Percentiles rank a stretch among this genome's conserved stretches.
Conservation (phyloP, 202 grass and related monocot species). For the Panicum virgatum region DNA sequence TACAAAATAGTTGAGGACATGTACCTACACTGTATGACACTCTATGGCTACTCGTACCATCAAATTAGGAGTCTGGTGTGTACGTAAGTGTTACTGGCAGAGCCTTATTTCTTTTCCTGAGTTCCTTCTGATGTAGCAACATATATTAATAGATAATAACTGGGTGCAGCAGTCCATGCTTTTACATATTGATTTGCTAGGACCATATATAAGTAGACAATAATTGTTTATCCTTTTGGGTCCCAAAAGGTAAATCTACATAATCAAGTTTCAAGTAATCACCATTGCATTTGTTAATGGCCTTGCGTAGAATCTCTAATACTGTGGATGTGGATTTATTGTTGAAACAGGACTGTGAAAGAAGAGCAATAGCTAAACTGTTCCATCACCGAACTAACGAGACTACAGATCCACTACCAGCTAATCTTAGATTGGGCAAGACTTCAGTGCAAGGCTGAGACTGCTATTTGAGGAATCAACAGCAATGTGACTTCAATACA, state of each 20-base stretch:
- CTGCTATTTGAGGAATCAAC: conserved; percentile 9
- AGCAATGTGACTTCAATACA: neutral
- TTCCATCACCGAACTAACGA: conserved; percentile 69
- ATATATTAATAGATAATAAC: conserved; percentile 17
- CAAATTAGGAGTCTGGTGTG: neutral
- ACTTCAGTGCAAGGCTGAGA: conserved; percentile 21
- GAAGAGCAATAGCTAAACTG: conserved; percentile 80
- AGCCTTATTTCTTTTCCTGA: conserved; percentile 21
- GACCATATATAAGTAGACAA: neutral
- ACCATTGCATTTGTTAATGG: neutral
- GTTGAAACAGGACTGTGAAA: conserved; percentile 73
- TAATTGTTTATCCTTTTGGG: neutral
- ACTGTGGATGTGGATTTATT: conserved; percentile 32
- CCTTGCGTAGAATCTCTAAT: conserved; percentile 21
- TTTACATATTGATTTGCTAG: conserved; percentile 10
- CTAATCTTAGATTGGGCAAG: conserved; percentile 22
- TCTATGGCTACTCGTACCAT: neutral
- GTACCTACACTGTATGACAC: neutral
- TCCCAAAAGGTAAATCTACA: neutral
- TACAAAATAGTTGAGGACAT: neutral
- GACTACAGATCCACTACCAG: conserved; percentile 38
- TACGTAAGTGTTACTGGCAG: neutral
- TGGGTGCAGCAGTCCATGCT: neutral
- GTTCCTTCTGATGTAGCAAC: neutral
- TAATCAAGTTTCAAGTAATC: conserved; percentile 13